Evolutionary conservation across 495 filamentous ascomycete species (phyloP), one percentile per base, ranked within the genome.

Genomic region (Cetradonia linearis): DNA sequence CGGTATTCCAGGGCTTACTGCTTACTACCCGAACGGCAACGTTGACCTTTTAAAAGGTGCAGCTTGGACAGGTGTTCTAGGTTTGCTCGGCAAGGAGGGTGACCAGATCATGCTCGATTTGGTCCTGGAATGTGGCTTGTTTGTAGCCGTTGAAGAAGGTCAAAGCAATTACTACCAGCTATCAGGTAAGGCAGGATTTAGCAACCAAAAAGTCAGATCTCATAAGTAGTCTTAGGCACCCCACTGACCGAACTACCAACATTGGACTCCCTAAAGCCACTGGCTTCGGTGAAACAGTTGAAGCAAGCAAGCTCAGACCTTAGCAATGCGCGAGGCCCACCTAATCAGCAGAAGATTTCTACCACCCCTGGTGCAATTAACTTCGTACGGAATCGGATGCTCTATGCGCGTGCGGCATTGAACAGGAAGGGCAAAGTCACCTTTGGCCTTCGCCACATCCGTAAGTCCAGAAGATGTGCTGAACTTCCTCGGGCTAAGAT

Each of bases 41-140:
- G 84, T 91, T 8, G 72, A 79, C 31, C 77, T 74, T 11, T 70
- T 98, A 56, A 94, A 90, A 71, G 67, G 77, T 30, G 65, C 74
- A 5, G 80, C 85, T 37, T 98, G 93, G 93, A 77, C 79, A 28
- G 78, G 84, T 31, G 68, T 93, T 13, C 77, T 91, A 5, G 71
- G 73, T 36, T 72, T 95, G 13, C 71, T 98, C 46, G 89, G 88
- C 0, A 80, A 79, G 61, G 82, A 83, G 62, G 90, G 91, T 3
- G 87, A 95, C 56, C 79, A 79, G 16, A 83, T 90, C 65, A 94
- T 98, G 85, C 77, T 90, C 55, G 79, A 85, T 63, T 71, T 97
- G 33, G 68, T 97, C 23, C 68, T 94, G 4, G 80, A 93, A 63
- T 89, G 86, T 68, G 87, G 85, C 9, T 74, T 96, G 3, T 98